Evolutionary conservation across 495 filamentous ascomycete genomes (phyloP).

Genomic region (Talaromyces wortmannii): DNA sequence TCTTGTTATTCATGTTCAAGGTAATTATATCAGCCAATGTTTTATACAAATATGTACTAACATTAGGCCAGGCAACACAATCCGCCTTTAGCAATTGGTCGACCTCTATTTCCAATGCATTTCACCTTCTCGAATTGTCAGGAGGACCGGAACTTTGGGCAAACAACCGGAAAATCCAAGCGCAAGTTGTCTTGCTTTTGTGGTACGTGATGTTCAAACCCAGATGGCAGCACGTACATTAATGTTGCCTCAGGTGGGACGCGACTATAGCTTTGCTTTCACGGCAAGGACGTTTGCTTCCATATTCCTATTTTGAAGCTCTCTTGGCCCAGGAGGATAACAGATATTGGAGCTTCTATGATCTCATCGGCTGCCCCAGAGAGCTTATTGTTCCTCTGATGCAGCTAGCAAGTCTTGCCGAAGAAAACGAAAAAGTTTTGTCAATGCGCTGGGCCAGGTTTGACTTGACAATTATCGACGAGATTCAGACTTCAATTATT

Average conservation of each 20-base stretch:
- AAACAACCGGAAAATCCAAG: conserved; percentile 4
- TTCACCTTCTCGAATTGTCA: conserved; percentile 7
- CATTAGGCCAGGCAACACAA: conserved; percentile 8
- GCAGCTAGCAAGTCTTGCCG: conserved; percentile 12
- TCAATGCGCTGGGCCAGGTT: conserved; percentile 21
- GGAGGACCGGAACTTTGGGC: conserved; percentile 7
- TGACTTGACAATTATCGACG: conserved; percentile 11
- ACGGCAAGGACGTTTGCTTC: conserved; percentile 14
- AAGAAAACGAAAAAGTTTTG: conserved; percentile 12
- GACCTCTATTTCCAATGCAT: conserved; percentile 3
- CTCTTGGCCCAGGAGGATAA: conserved; percentile 9
- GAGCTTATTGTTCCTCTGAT: conserved; percentile 13
- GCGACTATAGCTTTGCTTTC: conserved; percentile 17
- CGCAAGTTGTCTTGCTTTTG: conserved; percentile 17
- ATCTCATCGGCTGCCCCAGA: conserved; percentile 16
- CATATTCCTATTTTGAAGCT: conserved; percentile 10
- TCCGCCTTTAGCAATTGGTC: conserved; percentile 11
- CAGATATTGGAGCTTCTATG: conserved; percentile 19
- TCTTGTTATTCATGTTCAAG: conserved; percentile 14
- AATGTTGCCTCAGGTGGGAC: conserved; percentile 16
- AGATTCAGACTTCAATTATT: conserved; percentile 9
- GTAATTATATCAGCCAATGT: conserved; percentile 4
- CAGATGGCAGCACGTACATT: not conserved
- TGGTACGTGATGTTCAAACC: conserved; percentile 12
- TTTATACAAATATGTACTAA: not conserved